Evolutionary conservation across 2,329 filamentous ascomycete genomes (phyloP).

Genomic region (Sclerotiophoma versabilis): DNA sequence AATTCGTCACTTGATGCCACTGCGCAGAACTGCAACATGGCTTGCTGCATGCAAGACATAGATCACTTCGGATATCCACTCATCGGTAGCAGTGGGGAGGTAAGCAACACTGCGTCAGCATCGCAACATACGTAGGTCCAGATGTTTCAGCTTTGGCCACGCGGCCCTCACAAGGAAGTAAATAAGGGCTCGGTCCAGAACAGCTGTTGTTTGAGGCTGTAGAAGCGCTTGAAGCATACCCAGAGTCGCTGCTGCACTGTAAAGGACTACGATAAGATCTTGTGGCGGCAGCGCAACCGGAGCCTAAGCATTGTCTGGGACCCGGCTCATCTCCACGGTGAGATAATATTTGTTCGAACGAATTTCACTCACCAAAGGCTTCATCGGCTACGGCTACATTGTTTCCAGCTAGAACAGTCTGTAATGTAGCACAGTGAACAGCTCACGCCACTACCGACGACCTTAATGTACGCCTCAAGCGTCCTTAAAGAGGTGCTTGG

Average conservation of each 20-base stretch:
- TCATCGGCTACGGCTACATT: no score
- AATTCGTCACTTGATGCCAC: not conserved
- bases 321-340: no score
- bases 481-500: no score
- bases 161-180: not conserved
- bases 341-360: no score
- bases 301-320: not conserved
- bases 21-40: not conserved
- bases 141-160: slow-evolving; percentile 6
- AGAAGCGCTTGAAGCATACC: not conserved
- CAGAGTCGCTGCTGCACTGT: not conserved
- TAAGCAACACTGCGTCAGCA: slow-evolving; percentile 18
- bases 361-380: no score
- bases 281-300: not conserved
- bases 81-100: slow-evolving; percentile 4
- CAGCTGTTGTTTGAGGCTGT: not conserved
- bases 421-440: no score
- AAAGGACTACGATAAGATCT: no score
- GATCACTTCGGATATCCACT: not conserved
- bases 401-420: no score
- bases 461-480: no score
- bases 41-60: not conserved
- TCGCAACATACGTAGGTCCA: not conserved
- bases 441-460: no score
- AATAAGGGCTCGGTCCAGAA: not conserved